Base-by-base conservation (phyloP, 2,329 filamentous ascomycete species). In the Zymoseptoria passerinii region DNA sequence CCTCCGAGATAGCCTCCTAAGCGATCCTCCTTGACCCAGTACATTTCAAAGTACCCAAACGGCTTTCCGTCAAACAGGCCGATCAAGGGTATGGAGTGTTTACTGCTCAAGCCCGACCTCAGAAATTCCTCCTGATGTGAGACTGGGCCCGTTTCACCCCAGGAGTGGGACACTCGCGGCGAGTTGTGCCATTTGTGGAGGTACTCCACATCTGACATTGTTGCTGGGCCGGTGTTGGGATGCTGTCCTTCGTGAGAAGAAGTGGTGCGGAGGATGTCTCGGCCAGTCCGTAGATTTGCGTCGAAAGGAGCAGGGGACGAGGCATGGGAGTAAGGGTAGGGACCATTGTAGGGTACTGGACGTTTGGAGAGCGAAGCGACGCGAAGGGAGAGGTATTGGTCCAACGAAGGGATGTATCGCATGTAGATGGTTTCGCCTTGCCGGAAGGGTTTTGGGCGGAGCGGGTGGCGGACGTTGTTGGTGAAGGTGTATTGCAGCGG, bases 21-120 rank as follows among this genome's bases (percentile, higher is more conserved):
- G 0, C 79, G 76, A 69, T 97, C 94, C 71, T 99, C 94, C 69
- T 95, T 96, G 3, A 94, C 90, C 92, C 94, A 99, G 76, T 99
- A 99, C 35, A 99, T 82, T 76, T 99, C 94, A 71, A 99, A 96
- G 72, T 95, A 99, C 0, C 91, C 94, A 75, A 97, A 99, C 0
- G 92, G 92, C 60, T 92, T 87, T 9, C 90, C 92, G 66, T 97
- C 90, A 89, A 92, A 99, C 71, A 91, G 86, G 0, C 89, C 94
- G 61, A 97, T 92, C 0, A 87, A 90, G 0, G 94, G 94, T 73
- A 97, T 96, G 8, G 86, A 90, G 73, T 96, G 88, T 18, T 80
- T 79, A 19, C 81, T 85, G 10, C 79, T 79, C 9, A 97, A 75
- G 0, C 81, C 85, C 2, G 76, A 77, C 19, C 80, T 76, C 3